These are phyloP conservation scores for Oryza rufipogon DNA, from an alignment of 176 grass and related monocot species.

Conservation along the genomic window DNA sequence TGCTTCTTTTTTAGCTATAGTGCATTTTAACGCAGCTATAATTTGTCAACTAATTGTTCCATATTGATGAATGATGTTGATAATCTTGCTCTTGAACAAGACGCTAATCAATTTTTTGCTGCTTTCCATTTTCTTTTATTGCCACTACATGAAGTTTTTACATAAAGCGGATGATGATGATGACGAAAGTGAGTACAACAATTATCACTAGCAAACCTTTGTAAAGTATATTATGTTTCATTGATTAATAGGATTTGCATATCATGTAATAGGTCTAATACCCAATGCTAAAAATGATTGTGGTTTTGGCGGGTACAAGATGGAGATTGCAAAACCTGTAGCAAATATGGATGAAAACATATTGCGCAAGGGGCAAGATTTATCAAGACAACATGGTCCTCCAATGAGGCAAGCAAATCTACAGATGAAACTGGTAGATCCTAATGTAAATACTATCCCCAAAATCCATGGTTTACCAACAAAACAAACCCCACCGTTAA, in stretches of 20 bases:
- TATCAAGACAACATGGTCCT: not conserved
- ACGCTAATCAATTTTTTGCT: slow-evolving; percentile 2
- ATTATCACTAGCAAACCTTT: not conserved
- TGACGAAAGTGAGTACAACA: slow-evolving; percentile 54
- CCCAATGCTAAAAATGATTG: not conserved
- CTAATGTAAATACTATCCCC: not conserved
- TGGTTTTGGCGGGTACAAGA: not conserved
- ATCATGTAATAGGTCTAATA: slow-evolving; percentile 42
- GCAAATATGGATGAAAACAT: not conserved
- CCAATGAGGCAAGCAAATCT: not conserved
- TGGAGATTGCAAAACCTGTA: not conserved
- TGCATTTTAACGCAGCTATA: not conserved
- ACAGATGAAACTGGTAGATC: too few species aligned
- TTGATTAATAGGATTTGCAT: not conserved
- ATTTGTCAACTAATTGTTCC: not conserved
- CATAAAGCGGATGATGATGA: slow-evolving; percentile 46
- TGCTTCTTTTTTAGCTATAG: not conserved
- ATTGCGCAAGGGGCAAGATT: not conserved
- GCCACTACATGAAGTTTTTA: slow-evolving; percentile 36
- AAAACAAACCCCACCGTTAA: slow-evolving; percentile 22
- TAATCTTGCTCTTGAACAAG: not conserved
- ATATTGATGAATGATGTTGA: not conserved
- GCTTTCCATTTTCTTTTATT: slow-evolving; percentile 1
- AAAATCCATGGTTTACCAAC: not conserved
- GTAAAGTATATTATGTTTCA: not conserved